Evolutionary conservation across 202 grass and related monocot genomes (phyloP).

Genomic region (Setaria italica): DNA sequence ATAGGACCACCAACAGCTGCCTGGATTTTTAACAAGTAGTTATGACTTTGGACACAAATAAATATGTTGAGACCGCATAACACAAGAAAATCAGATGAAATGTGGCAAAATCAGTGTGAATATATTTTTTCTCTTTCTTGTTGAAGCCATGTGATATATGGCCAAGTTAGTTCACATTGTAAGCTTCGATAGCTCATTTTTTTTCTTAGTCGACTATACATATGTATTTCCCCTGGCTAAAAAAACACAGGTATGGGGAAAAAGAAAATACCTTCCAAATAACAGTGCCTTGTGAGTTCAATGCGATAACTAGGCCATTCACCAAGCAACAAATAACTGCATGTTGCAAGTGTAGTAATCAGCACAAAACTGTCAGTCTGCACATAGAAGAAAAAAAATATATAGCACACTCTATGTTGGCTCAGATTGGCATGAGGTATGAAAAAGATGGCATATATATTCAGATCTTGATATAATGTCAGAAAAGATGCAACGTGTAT

Average conservation of each 20-base stretch:
- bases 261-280: constrained; percentile 75
- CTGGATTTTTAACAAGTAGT: constrained; percentile 52
- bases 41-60: constrained; percentile 15
- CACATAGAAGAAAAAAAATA: constrained; percentile 19
- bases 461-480: background rate
- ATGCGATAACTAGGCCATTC: constrained; percentile 73
- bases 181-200: background rate
- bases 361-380: constrained; percentile 24
- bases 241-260: constrained; percentile 27
- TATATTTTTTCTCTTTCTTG: background rate
- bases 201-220: background rate
- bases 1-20: constrained; percentile 82
- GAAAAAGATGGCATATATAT: background rate
- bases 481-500: background rate
- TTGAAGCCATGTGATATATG: background rate
- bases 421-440: background rate
- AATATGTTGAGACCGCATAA: constrained; percentile 24
- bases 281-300: constrained; percentile 66
- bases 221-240: background rate
- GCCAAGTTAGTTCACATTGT: background rate
- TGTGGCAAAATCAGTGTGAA: background rate
- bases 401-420: background rate
- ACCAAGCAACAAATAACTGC: constrained; percentile 96
- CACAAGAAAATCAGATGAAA: constrained; percentile 15
- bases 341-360: constrained; percentile 34